Base-by-base conservation (phyloP, 2,329 filamentous ascomycete species). In the Ambrosiella xylebori region DNA sequence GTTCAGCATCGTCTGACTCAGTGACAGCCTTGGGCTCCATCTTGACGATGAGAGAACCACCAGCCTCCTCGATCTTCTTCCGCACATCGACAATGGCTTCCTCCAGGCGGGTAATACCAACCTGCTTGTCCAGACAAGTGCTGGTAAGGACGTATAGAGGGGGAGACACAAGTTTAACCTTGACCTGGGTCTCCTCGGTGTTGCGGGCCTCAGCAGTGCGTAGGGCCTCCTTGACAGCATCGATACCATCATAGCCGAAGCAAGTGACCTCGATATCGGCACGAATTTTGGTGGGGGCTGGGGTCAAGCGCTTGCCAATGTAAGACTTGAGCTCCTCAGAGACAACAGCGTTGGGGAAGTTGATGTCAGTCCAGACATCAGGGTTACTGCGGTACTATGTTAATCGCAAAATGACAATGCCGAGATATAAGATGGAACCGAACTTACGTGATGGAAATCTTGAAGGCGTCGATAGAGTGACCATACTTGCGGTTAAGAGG, bases 21-120 rank as follows among this genome's bases (percentile, higher is more conserved):
- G 93, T 98, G 62, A 98, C 93, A 3, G 94, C 93, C 82, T 97
- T 97, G 64, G 93, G 93, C 66, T 93, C 90, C 93, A 98, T 98
- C 82, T 94, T 95, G 65, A 96, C 85, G 49, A 84, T 79, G 67
- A 91, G 85, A 68, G 81, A 82, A 61, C 93, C 93, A 57, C 86
- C 86, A 0, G 86, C 80, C 51, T 72, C 76, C 68, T 83, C 81
- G 68, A 98, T 98, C 70, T 79, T 89, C 67, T 75, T 79, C 65
- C 85, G 80, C 66, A 98, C 90, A 65, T 90, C 87, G 66, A 86
- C 77, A 65, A 98, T 98, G 15, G 93, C 88, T 67, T 88, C 84
- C 71, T 95, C 88, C 64, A 98, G 75, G 62, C 85, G 81, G 62
- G 82, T 75, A 66, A 98, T 95, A 60, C 93, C 93, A 56, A 83